phyloP scores from a whole-genome alignment of 441 rosid species.

The Pelargonium cotyledonis region DNA sequence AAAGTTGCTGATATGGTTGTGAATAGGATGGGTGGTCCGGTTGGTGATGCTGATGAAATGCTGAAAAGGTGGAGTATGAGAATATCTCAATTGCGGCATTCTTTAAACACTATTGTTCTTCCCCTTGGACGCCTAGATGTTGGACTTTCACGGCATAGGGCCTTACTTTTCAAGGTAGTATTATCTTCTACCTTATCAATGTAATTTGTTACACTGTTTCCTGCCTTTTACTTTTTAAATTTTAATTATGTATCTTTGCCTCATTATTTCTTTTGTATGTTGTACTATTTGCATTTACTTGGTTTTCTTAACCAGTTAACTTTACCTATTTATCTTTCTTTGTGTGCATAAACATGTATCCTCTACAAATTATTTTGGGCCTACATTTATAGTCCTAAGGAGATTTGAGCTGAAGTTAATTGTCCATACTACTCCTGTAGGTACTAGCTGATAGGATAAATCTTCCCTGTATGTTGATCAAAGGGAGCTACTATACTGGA shows the following conservation, averaged over 20 bases:
- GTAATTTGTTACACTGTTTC: background rate
- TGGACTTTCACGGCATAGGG: constrained; percentile 97
- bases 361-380: background rate
- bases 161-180: constrained; percentile 92
- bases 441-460: constrained; percentile 85
- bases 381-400: background rate
- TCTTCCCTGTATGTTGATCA: constrained; percentile 92
- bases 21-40: constrained; percentile 88
- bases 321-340: too few relatives aligned
- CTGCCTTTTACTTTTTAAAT: background rate
- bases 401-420: constrained; percentile 15
- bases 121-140: constrained; percentile 84
- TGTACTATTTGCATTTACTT: too few relatives aligned
- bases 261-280: background rate
- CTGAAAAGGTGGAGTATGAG: constrained; percentile 63
- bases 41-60: constrained; percentile 77
- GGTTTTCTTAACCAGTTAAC: too few relatives aligned
- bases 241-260: too few relatives aligned
- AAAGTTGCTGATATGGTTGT: constrained; percentile 86
- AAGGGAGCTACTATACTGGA: constrained; percentile 95
- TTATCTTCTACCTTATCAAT: constrained; percentile 5
- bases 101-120: constrained; percentile 56
- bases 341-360: background rate
- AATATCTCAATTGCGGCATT: constrained; percentile 51
- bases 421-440: constrained; percentile 37